Evolutionary conservation across 116 monocot genomes (phyloP).

Genomic region (Phalaenopsis hybrid): DNA sequence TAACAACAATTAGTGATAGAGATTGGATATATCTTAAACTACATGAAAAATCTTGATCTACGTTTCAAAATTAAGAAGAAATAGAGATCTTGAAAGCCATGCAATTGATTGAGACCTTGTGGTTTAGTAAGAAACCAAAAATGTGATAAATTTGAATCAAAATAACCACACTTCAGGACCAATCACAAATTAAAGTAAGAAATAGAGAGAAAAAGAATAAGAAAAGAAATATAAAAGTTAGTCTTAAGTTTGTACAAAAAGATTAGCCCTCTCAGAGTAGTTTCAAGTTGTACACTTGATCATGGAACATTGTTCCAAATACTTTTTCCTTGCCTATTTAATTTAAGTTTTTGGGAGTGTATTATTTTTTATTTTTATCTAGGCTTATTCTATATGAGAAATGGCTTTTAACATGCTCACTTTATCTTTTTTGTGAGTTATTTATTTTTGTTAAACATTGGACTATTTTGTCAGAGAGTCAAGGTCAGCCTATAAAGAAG

Average conservation of each 20-base stretch:
- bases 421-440: background rate
- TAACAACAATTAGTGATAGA: background rate
- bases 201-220: background rate
- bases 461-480: conserved; percentile 50
- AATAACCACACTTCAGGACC: background rate
- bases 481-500: conserved; percentile 74
- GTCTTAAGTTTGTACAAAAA: background rate
- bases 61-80: background rate
- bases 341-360: background rate
- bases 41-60: background rate
- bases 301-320: background rate
- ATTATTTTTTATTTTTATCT: background rate
- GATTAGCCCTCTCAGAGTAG: background rate
- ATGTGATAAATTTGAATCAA: background rate
- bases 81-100: background rate
- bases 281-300: background rate
- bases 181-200: background rate
- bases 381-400: background rate
- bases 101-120: background rate
- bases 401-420: background rate
- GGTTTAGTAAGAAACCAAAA: background rate
- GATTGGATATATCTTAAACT: background rate
- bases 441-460: background rate
- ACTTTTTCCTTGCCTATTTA: background rate
- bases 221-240: background rate